Evolutionary conservation across 164 flowering plant genomes (phyloP).

Genomic region (Dillenia turbinata): DNA sequence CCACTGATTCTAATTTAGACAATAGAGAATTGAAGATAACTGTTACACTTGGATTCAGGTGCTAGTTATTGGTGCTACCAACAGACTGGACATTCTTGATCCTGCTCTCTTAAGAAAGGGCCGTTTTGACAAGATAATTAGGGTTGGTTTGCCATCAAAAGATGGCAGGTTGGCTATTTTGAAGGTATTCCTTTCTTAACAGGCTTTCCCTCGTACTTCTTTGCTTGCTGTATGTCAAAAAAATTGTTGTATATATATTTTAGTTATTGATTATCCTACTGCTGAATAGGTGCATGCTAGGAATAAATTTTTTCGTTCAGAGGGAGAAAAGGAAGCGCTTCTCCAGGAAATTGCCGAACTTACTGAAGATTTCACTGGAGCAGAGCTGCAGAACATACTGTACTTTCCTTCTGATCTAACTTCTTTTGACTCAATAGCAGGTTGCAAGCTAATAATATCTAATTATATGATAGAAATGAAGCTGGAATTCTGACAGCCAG

Average conservation of each 20-base stretch:
- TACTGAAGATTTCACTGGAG: conserved; percentile 91
- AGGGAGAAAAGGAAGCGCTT: conserved; percentile 69
- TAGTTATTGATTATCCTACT: conserved; percentile 7
- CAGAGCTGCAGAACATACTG: conserved; percentile 96
- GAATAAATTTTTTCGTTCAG: conserved; percentile 84
- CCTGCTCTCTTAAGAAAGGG: conserved; percentile 97
- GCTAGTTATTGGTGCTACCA: conserved; percentile 94
- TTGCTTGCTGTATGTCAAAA: not conserved
- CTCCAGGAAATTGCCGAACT: conserved; percentile 82
- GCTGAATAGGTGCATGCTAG: conserved; percentile 83
- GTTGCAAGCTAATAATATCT: conserved; percentile 5
- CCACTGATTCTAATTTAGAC: not conserved
- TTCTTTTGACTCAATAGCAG: not conserved
- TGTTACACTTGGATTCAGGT: conserved; percentile 52
- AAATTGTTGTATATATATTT: not conserved
- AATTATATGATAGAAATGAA: conserved; percentile 63
- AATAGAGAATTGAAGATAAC: not conserved
- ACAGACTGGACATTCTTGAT: conserved; percentile 92
- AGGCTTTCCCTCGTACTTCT: not conserved
- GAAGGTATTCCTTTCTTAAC: conserved; percentile 43
- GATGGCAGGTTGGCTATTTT: conserved; percentile 92
- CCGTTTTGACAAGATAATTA: conserved; percentile 91
- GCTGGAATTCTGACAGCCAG: conserved; percentile 97
- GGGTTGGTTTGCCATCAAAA: conserved; percentile 94
- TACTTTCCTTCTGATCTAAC: conserved; percentile 19